Percentiles rank a stretch among this genome's conserved stretches.
phyloP scores from a whole-genome alignment of 2,329 filamentous ascomycete species.

The Chaetomium sp. region DNA sequence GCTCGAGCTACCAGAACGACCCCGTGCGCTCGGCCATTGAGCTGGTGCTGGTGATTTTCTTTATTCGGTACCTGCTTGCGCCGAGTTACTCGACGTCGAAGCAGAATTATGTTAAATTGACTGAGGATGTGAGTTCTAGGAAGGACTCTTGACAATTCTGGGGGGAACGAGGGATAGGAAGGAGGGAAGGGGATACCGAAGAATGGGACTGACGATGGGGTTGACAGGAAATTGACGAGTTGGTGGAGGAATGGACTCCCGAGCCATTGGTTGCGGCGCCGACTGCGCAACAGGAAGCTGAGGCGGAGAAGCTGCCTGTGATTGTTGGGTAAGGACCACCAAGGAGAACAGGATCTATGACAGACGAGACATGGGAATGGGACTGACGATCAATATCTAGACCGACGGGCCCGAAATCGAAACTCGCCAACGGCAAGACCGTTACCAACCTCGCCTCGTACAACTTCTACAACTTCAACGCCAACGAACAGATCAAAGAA shows the following conservation, averaged over 20 bases:
- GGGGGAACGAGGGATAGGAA: no score
- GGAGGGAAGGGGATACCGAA: not conserved
- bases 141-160: not conserved
- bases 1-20: slow-evolving; percentile 96
- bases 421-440: slow-evolving; percentile 79
- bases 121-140: slow-evolving; percentile 55
- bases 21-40: slow-evolving; percentile 91
- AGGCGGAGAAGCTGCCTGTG: slow-evolving; percentile 78
- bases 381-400: slow-evolving; percentile 37
- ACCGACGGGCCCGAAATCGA: slow-evolving; percentile 83
- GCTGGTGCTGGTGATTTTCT: slow-evolving; percentile 88
- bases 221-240: slow-evolving; percentile 77
- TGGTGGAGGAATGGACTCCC: slow-evolving; percentile 93
- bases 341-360: no score
- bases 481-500: slow-evolving; percentile 86
- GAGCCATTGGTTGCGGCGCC: slow-evolving; percentile 78
- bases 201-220: not conserved
- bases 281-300: slow-evolving; percentile 68
- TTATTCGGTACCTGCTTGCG: slow-evolving; percentile 84
- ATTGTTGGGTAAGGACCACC: slow-evolving; percentile 68
- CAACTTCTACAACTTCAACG: slow-evolving; percentile 97
- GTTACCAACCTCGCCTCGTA: slow-evolving; percentile 91
- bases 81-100: slow-evolving; percentile 90
- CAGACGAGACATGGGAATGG: no score
- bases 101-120: slow-evolving; percentile 80